Conservation (phyloP, 2,329 filamentous ascomycete species). For the Penicillium sp. region DNA sequence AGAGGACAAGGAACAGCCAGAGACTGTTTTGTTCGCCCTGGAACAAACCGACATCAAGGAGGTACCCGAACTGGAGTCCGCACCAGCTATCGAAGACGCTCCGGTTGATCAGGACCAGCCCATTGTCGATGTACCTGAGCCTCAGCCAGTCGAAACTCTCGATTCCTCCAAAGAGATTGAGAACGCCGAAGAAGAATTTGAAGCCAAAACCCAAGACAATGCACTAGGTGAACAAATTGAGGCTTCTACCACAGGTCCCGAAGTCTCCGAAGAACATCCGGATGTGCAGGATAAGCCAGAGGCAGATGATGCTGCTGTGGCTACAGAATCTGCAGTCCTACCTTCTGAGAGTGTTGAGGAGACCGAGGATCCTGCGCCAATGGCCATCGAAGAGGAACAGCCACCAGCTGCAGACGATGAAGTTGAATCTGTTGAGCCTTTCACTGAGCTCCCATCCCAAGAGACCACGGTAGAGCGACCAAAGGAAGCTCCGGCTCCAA, state of each 20-base stretch:
- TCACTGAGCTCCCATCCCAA: background rate
- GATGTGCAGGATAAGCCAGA: background rate
- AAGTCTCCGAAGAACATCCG: background rate
- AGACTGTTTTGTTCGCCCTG: slow-evolving; percentile 1
- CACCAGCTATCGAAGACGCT: slow-evolving; percentile 4
- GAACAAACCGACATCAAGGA: slow-evolving; percentile 6
- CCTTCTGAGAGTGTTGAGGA: background rate
- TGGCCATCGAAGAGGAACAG: background rate
- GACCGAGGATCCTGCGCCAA: background rate
- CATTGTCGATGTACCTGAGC: background rate
- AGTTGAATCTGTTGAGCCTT: background rate
- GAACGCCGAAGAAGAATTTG: background rate
- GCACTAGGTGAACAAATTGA: background rate
- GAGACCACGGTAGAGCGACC: background rate
- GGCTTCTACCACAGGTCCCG: background rate
- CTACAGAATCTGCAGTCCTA: no score
- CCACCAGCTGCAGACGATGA: background rate
- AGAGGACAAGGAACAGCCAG: slow-evolving; percentile 20
- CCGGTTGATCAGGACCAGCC: background rate
- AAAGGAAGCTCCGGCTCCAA: background rate
- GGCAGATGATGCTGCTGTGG: background rate
- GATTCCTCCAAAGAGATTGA: slow-evolving; percentile 2
- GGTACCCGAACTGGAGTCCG: slow-evolving; percentile 2
- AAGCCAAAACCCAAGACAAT: background rate
- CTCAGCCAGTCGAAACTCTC: background rate